Conservation (phyloP, 139 green algal genomes). For the Edaphochlamys debaryana region DNA sequence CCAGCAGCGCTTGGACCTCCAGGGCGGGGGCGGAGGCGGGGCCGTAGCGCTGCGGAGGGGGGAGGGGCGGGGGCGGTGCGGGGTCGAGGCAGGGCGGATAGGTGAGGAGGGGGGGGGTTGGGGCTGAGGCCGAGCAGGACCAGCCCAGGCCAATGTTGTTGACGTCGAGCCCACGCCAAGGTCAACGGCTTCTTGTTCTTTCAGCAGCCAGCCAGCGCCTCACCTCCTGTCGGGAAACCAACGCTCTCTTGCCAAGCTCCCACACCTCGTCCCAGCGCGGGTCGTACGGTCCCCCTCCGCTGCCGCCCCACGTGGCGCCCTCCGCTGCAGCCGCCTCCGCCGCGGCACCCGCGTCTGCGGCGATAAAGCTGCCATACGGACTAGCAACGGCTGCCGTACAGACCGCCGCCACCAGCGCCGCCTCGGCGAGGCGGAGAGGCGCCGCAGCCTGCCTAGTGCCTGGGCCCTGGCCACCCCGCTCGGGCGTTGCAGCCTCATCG, state of each 20-base stretch:
- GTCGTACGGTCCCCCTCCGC: neutral
- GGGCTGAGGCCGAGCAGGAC: neutral
- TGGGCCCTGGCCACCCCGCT: neutral
- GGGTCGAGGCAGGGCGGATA: no score
- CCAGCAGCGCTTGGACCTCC: constrained; percentile 23
- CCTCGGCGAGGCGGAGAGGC: neutral
- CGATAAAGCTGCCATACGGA: neutral
- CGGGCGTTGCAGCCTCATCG: neutral
- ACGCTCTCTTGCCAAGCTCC: constrained; percentile 10
- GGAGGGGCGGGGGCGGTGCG: neutral
- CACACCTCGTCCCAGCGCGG: neutral
- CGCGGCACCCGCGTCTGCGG: neutral
- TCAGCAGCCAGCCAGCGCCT: neutral
- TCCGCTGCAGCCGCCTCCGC: neutral
- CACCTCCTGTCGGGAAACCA: neutral
- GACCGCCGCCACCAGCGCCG: constrained; percentile 23
- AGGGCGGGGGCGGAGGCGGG: neutral
- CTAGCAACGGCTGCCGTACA: neutral
- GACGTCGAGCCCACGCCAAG: no score
- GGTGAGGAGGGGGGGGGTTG: neutral
- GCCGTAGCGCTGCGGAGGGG: constrained; percentile 13
- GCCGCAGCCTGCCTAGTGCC: no score
- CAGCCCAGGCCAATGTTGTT: no score
- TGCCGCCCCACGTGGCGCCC: neutral
- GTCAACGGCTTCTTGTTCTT: neutral